Percentiles rank a stretch among this genome's conserved stretches.
Evolutionary conservation across 768 basidiomycete genomes (phyloP).

Genomic region (Fibroporia radiculosa): DNA sequence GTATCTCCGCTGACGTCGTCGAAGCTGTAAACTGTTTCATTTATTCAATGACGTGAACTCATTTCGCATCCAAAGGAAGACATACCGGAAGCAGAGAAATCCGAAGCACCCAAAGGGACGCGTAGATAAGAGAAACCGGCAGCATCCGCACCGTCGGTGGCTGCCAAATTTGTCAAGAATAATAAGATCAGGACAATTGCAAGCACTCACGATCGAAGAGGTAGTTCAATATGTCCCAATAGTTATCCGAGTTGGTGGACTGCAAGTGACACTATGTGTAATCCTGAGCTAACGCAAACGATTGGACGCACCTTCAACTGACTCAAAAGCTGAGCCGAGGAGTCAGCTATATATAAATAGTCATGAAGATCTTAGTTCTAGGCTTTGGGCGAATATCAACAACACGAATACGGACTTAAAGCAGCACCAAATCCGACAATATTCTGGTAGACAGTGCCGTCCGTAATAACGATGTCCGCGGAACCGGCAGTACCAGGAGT

Average conservation of each 20-base stretch:
- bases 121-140: slow-evolving; percentile 68
- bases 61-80: neutral
- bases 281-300: neutral
- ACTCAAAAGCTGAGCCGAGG: slow-evolving; percentile 52
- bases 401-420: slow-evolving; percentile 41
- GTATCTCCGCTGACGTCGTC: slow-evolving; percentile 59
- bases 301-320: slow-evolving; percentile 49
- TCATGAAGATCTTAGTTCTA: neutral
- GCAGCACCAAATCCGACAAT: slow-evolving; percentile 63
- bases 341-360: slow-evolving; percentile 47
- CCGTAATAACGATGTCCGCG: slow-evolving; percentile 58
- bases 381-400: neutral
- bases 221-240: slow-evolving; percentile 48
- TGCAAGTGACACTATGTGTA: slow-evolving; percentile 16
- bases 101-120: slow-evolving; percentile 64
- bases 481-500: slow-evolving; percentile 47
- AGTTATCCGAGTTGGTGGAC: slow-evolving; percentile 46
- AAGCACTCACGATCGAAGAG: slow-evolving; percentile 44
- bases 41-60: neutral
- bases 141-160: slow-evolving; percentile 48
- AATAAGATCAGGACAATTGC: neutral
- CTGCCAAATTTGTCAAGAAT: slow-evolving; percentile 18
- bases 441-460: slow-evolving; percentile 46
- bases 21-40: slow-evolving; percentile 47
- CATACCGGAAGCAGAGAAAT: slow-evolving; percentile 57